Base-by-base conservation (phyloP, 495 filamentous ascomycete genomes). In the Bombardia bombarda region DNA sequence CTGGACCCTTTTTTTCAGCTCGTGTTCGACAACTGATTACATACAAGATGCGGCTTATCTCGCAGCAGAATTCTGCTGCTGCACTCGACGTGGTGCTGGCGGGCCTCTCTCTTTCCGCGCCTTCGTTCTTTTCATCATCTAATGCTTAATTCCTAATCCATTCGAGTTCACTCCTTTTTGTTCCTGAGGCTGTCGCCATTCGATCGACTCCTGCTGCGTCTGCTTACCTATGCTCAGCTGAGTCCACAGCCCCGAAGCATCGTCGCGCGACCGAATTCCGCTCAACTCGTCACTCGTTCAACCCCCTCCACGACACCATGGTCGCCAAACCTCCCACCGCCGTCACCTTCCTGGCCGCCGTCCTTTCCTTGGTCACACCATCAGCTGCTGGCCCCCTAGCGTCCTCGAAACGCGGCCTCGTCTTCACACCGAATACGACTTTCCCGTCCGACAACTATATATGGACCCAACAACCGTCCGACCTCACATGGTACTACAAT, bases 401-500 rank as follows among this genome's bases (percentile, higher is more conserved):
- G 9, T 82, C 79, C 18, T 53, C 75, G 3, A 90, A 88, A 55
- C 82, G 84, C 45, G 84, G 85, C 6, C 76, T 89, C 38, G 67
- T 77, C 45, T 83, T 82, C 62, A 67, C 84, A 18, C 70, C 79
- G 4, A 72, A 69, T 24, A 18, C 53, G 1, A 52, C 67, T 2
- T 61, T 67, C 42, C 72, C 71, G 3, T 37, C 55, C 1, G 83
- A 88, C 57, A 75, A 83, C 60, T 45, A 61, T 12, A 71, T 81
- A 42, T 86, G 82, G 80, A 58, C 66, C 25, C 49, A 59, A 12
- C 39, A 65, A 6, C 59, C 54, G 22, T 75, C 72, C 7, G 72
- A 75, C 38, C 55, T 89, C 48, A 86, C 79, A 2, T 90, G 85
- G 85, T 90, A 90, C 65, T 89, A 89, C 73, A 87, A 86, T 64